phyloP scores from a whole-genome alignment of 768 basidiomycete genomes.

The Pleurotus tuber-regium region DNA sequence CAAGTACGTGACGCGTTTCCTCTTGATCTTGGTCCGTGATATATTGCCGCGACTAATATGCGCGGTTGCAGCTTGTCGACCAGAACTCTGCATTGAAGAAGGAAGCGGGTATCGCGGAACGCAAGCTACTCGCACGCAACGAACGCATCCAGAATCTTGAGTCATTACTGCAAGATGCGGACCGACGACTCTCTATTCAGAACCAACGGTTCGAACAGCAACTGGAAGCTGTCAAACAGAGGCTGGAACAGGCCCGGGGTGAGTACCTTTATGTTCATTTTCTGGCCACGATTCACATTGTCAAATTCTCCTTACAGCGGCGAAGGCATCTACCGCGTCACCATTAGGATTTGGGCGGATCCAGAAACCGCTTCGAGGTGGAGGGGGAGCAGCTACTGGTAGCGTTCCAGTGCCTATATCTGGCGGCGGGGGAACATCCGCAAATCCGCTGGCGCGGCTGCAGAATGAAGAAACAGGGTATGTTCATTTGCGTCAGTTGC shows the following conservation, averaged over 20 bases:
- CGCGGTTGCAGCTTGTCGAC: conserved; percentile 77
- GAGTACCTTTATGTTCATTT: conserved; percentile 23
- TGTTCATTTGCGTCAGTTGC: conserved; percentile 25
- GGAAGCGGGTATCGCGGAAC: conserved; percentile 95
- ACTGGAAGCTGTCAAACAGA: conserved; percentile 86
- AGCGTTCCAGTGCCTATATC: conserved; percentile 38
- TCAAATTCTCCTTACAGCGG: conserved; percentile 45
- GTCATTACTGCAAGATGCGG: conserved; percentile 87
- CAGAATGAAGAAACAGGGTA: conserved; percentile 81
- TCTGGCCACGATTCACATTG: conserved; percentile 12
- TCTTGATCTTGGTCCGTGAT: not conserved
- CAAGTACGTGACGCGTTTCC: conserved; percentile 57
- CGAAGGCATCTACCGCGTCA: conserved; percentile 71
- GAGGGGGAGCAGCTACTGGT: conserved; percentile 63
- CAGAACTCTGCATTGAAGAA: conserved; percentile 97
- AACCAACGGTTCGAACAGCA: conserved; percentile 96
- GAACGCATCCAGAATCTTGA: conserved; percentile 98
- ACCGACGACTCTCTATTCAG: conserved; percentile 87
- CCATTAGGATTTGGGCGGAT: conserved; percentile 89
- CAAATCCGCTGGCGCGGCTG: conserved; percentile 64
- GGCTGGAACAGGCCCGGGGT: conserved; percentile 93
- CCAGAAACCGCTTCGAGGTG: conserved; percentile 94
- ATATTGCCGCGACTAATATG: not conserved
- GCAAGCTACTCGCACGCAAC: conserved; percentile 93
- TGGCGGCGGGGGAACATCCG: conserved; percentile 43